These are phyloP conservation scores for Spathaspora passalidarum DNA, from an alignment of 805 yeast genomes.

Conservation along the genomic window DNA sequence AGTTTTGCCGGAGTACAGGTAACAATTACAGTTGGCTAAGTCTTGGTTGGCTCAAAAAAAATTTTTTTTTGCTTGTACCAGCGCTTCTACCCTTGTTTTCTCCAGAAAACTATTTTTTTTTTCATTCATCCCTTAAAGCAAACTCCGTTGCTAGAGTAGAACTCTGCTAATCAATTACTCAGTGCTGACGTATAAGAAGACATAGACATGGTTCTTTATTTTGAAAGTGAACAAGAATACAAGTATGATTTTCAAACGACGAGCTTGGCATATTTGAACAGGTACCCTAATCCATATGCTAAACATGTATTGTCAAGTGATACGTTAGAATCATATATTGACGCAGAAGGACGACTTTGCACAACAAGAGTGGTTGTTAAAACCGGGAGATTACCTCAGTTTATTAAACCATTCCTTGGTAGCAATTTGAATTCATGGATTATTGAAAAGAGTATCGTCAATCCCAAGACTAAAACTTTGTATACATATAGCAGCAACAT, in stretches of 20 bases:
- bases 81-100: background rate
- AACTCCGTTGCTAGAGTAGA: background rate
- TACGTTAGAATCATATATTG: slow-evolving; percentile 61
- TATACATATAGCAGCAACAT: slow-evolving; percentile 74
- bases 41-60: background rate
- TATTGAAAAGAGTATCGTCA: slow-evolving; percentile 72
- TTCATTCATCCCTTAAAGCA: background rate
- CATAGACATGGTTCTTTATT: slow-evolving; percentile 34
- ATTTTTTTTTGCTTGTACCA: background rate
- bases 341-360: slow-evolving; percentile 59
- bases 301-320: slow-evolving; percentile 82
- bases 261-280: slow-evolving; percentile 65
- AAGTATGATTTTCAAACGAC: slow-evolving; percentile 64
- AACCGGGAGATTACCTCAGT: slow-evolving; percentile 74
- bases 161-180: background rate
- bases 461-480: slow-evolving; percentile 55
- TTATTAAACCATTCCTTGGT: slow-evolving; percentile 75
- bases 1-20: background rate
- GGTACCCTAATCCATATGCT: slow-evolving; percentile 74
- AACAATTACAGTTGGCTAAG: background rate
- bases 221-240: slow-evolving; percentile 29
- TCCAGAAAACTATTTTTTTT: background rate
- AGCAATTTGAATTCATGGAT: slow-evolving; percentile 73
- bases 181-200: background rate
- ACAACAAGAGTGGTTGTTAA: slow-evolving; percentile 75